These are phyloP conservation scores for Lactifluus subvellereus DNA, from an alignment of 768 basidiomycete species.

Conservation along the genomic window DNA sequence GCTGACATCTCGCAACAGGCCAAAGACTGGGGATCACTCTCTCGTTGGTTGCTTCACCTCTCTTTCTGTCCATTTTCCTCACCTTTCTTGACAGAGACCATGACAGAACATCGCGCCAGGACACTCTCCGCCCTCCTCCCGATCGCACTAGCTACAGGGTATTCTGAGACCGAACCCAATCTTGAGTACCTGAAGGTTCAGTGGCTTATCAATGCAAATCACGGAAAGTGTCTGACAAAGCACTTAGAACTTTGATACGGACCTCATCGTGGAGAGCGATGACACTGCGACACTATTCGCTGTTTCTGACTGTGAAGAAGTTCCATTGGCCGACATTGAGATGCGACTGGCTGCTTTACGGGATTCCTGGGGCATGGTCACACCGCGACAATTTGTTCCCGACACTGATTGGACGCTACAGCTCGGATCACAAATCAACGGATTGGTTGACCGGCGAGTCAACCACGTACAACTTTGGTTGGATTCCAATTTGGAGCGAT, in stretches of 20 bases:
- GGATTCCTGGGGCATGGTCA: conserved; percentile 31
- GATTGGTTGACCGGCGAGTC: conserved; percentile 39
- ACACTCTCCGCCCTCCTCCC: conserved; percentile 37
- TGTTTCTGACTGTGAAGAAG: conserved; percentile 28
- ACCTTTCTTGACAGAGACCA: conserved; percentile 36
- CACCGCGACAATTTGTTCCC: conserved; percentile 31
- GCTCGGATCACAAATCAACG: conserved; percentile 37
- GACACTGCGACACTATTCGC: conserved; percentile 37
- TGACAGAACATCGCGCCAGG: conserved; percentile 42
- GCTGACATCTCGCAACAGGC: conserved; percentile 33
- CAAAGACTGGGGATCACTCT: conserved; percentile 60
- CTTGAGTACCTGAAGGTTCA: conserved; percentile 46
- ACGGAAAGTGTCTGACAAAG: not conserved
- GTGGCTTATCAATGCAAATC: not conserved
- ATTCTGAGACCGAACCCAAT: conserved; percentile 41
- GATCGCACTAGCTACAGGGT: conserved; percentile 45
- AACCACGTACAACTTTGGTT: conserved; percentile 49
- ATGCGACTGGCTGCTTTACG: conserved; percentile 26
- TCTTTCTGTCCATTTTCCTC: not conserved
- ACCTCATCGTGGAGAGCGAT: conserved; percentile 33
- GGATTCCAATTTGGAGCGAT: conserved; percentile 42
- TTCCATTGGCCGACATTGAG: conserved; percentile 27
- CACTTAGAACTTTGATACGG: conserved; percentile 48
- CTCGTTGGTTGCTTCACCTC: conserved; percentile 39
- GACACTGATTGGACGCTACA: conserved; percentile 41